Percentiles rank a stretch among this genome's conserved stretches.
Evolutionary conservation across 495 filamentous ascomycete genomes (phyloP).

Genomic region (Articulospora tetracladia): DNA sequence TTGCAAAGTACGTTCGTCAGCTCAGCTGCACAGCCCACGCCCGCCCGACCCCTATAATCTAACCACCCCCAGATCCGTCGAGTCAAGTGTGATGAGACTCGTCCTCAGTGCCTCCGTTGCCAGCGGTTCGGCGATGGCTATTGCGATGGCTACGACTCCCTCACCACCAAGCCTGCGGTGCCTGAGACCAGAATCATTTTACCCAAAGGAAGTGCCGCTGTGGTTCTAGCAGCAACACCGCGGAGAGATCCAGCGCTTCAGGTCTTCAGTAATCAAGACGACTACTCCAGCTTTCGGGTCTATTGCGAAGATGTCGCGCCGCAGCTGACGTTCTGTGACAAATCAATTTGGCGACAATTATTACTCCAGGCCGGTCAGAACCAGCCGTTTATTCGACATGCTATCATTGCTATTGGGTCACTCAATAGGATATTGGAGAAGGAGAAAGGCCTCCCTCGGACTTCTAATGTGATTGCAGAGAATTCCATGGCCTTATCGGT

Average conservation of each 20-base stretch:
- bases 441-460: neutral
- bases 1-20: conserved; percentile 11
- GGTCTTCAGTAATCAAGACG: conserved; percentile 29
- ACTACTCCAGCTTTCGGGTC: conserved; percentile 52
- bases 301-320: conserved; percentile 51
- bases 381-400: conserved; percentile 59
- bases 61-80: conserved; percentile 22
- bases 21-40: neutral
- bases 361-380: conserved; percentile 55
- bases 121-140: conserved; percentile 40
- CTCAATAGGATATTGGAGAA: conserved; percentile 37
- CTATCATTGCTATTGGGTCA: conserved; percentile 56
- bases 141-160: conserved; percentile 48
- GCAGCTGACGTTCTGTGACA: conserved; percentile 55
- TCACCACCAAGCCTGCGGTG: neutral
- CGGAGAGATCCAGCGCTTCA: conserved; percentile 2
- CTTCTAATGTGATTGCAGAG: too few relatives aligned
- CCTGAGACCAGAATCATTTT: neutral
- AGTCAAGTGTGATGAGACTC: conserved; percentile 55
- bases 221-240: neutral
- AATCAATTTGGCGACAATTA: conserved; percentile 52
- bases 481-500: neutral
- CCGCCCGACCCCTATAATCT: neutral
- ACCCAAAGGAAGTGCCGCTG: neutral
- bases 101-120: conserved; percentile 49